Conservation (phyloP, 139 green algal species). For the Astrephomene gubernaculifera region DNA sequence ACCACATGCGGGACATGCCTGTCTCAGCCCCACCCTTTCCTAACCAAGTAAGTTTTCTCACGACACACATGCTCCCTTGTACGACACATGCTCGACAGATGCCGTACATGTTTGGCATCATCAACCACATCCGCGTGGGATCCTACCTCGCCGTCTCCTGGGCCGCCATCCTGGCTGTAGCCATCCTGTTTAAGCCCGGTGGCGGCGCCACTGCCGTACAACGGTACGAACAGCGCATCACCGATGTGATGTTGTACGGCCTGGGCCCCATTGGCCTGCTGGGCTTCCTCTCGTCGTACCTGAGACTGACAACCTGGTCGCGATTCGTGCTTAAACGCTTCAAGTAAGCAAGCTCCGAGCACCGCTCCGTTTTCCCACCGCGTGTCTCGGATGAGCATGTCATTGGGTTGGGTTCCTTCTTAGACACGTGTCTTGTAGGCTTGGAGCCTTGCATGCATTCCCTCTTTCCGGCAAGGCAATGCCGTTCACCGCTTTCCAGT, state of each 20-base stretch:
- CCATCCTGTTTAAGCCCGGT: conserved; percentile 34
- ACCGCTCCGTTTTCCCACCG: too few species aligned
- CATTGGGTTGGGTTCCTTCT: too few species aligned
- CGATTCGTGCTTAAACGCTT: conserved; percentile 28
- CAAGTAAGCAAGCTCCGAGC: conserved; percentile 17
- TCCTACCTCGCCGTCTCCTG: conserved; percentile 33
- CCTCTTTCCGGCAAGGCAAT: too few species aligned
- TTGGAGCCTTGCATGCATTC: too few species aligned
- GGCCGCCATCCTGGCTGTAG: conserved; percentile 22
- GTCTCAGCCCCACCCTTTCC: background rate
- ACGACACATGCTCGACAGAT: background rate
- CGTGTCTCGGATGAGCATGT: too few species aligned
- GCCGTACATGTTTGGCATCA: conserved; percentile 42
- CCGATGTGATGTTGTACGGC: conserved; percentile 30
- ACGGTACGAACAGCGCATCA: conserved; percentile 26
- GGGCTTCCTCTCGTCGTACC: conserved; percentile 14
- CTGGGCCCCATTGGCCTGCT: conserved; percentile 28
- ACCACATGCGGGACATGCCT: background rate
- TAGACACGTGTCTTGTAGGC: too few species aligned
- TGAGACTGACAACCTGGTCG: conserved; percentile 7
- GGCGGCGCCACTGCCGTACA: background rate
- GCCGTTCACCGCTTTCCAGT: too few species aligned
- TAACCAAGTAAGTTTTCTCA: background rate
- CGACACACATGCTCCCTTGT: background rate
- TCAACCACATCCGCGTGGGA: conserved; percentile 45